Evolutionary conservation across 768 basidiomycete species (phyloP).

Genomic region (Boletus rubescentipes): DNA sequence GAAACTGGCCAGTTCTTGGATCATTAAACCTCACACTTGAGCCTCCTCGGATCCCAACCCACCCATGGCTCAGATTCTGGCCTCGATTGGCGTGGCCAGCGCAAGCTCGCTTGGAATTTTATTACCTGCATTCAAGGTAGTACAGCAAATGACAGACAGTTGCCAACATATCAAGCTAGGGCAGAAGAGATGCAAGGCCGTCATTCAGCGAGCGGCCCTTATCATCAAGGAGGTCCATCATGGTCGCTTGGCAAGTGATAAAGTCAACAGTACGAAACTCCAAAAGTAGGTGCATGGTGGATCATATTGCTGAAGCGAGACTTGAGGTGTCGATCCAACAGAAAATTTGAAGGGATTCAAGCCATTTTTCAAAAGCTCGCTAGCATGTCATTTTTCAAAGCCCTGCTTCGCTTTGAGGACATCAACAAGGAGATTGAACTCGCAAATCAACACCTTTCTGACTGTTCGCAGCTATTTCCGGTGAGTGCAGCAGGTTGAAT

Average conservation of each 20-base stretch:
- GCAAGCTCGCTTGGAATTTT: neutral
- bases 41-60: neutral
- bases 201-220: conserved; percentile 3
- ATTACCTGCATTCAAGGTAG: neutral
- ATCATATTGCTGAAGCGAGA: neutral
- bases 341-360: conserved; percentile 3
- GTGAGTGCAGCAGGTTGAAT: neutral
- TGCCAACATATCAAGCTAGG: neutral
- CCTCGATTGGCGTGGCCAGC: neutral
- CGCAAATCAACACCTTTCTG: neutral
- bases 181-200: neutral
- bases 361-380: neutral
- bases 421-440: neutral
- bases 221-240: conserved; percentile 2
- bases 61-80: neutral
- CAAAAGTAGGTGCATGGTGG: neutral
- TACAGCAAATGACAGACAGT: neutral
- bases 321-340: neutral
- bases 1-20: too few relatives aligned
- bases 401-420: conserved; percentile 1
- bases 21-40: too few relatives aligned
- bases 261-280: neutral
- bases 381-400: conserved; percentile 5
- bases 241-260: neutral
- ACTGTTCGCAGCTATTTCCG: neutral